Base-by-base conservation (phyloP, 352 stramenopile species). In the Pythium periplocum region DNA sequence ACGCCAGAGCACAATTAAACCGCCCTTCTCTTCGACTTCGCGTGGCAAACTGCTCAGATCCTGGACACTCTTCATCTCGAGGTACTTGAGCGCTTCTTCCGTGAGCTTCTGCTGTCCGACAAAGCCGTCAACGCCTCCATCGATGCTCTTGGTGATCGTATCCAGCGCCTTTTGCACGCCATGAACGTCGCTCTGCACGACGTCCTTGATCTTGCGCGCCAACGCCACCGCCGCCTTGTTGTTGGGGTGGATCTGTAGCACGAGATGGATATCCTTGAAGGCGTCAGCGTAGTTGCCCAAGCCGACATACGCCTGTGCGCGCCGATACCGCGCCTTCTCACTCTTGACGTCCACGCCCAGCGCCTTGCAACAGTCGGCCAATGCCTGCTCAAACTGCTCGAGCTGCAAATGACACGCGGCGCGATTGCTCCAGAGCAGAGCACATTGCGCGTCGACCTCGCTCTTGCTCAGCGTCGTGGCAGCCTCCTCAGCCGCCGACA, bases 81-180 rank as follows among this genome's bases (percentile, higher is more conserved):
- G 69, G 51, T 87, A 91, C 57, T 78, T 61, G 50, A 92, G 59
- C 30, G 82, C 78, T 51, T 90, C 81, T 36, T 85, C 59, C 2
- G 63, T 75, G 59, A 71, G 69, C 26, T 79, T 61, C 42, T 70
- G 61, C 56, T 65, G 56, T 34, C 61, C 55, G 4, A 69, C 51
- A n/a, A 85, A 52, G 37, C 37, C 38, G 10, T 61, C 49, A 3
- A 44, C 31, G 9, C 44, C 65, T 1, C 53, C 51, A 6, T 66
- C 54, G 0, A 73, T 48, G 6, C 71, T 64, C 26, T 45, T 61
- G 30, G 65, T 34, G 49, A 94, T 68, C 26, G 61, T 61, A 36
- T 92, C 76, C 26, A 94, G 61, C 17, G 79, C 80, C 57, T 94
- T 94, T 32, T 86, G 78, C n/a, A 91, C 68, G 6, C 83, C 83